These are phyloP conservation scores for Hemerocallis citrina DNA, from an alignment of 106 monocot species.

Conservation along the genomic window DNA sequence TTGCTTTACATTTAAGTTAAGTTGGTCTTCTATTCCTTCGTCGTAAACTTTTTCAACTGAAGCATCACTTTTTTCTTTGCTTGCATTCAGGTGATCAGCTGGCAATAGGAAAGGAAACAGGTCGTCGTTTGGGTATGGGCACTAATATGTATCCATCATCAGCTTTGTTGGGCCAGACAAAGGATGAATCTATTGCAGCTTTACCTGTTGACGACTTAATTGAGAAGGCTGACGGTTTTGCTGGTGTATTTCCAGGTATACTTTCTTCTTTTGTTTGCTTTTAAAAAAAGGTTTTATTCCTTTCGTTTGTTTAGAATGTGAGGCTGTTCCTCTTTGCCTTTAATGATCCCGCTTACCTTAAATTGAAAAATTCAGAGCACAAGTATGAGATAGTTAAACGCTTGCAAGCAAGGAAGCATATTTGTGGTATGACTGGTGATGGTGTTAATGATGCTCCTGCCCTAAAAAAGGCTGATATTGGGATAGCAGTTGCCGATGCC, in stretches of 20 bases:
- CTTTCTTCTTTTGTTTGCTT: not conserved
- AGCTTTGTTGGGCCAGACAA: conserved; percentile 36
- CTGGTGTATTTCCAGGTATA: conserved; percentile 52
- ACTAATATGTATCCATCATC: conserved; percentile 68
- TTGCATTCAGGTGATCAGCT: conserved; percentile 44
- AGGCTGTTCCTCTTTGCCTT: not conserved
- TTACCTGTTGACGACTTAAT: conserved; percentile 28
- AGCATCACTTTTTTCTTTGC: not conserved
- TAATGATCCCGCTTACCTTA: too few species aligned
- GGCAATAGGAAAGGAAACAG: conserved; percentile 63
- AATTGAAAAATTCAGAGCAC: conserved; percentile 53
- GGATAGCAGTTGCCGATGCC: conserved; percentile 69
- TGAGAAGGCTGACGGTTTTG: conserved; percentile 65
- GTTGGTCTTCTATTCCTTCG: too few species aligned
- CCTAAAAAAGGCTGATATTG: conserved; percentile 66
- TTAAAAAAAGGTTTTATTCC: not conserved
- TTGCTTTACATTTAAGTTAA: too few species aligned
- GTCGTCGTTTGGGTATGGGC: conserved; percentile 60
- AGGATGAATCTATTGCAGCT: conserved; percentile 17
- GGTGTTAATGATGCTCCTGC: conserved; percentile 75
- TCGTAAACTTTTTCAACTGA: not conserved
- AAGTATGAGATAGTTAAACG: conserved; percentile 73
- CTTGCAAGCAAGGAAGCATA: conserved; percentile 62
- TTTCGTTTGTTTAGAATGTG: too few species aligned
- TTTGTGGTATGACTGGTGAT: conserved; percentile 76